phyloP scores from a whole-genome alignment of 441 rosid species.

The Metrosideros polymorpha region DNA sequence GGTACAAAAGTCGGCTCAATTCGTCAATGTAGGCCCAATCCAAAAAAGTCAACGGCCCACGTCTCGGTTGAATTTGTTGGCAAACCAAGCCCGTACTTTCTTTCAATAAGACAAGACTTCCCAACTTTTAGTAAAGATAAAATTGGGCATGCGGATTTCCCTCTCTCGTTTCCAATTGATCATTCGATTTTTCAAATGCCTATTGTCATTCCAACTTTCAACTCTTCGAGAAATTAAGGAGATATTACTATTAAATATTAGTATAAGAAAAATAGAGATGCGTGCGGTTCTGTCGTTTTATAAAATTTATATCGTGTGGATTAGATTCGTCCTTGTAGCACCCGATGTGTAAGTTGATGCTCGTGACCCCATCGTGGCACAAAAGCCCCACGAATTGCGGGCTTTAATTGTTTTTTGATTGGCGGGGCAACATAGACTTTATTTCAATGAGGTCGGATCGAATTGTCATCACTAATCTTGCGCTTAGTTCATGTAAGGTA shows the following conservation, averaged over 20 bases:
- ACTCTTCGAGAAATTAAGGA: background rate
- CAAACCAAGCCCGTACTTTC: background rate
- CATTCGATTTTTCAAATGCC: background rate
- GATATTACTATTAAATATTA: background rate
- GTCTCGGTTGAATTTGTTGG: background rate
- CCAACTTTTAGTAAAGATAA: background rate
- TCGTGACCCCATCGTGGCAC: background rate
- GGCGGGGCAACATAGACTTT: background rate
- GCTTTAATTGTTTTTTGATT: background rate
- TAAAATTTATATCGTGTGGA: background rate
- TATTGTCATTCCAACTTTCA: background rate
- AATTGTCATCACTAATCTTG: background rate
- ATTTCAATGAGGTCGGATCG: background rate
- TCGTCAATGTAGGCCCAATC: background rate
- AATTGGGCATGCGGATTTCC: background rate
- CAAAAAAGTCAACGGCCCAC: background rate
- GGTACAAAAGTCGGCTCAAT: background rate
- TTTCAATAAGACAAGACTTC: background rate
- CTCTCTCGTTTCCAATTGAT: background rate
- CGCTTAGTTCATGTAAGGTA: background rate
- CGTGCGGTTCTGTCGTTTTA: background rate
- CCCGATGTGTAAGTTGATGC: accelerated
- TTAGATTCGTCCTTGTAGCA: background rate
- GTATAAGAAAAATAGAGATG: background rate
- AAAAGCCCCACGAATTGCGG: background rate